These are phyloP conservation scores for Moricandia arvensis DNA, from an alignment of 345 rosid genomes.

Conservation along the genomic window DNA sequence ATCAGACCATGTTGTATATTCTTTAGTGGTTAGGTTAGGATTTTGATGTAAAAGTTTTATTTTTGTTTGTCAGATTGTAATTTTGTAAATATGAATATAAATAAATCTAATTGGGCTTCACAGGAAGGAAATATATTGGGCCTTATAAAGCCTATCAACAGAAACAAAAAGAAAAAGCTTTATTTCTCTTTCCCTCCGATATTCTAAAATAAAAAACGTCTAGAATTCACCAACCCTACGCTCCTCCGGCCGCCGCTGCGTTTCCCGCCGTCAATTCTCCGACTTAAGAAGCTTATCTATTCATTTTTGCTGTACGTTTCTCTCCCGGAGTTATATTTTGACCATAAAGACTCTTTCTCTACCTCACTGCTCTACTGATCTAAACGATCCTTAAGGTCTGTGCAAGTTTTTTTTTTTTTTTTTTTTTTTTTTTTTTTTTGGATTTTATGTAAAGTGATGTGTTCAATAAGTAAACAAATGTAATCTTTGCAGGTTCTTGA, in stretches of 20 bases:
- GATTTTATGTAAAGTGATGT: too few species aligned
- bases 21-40: constrained; percentile 1
- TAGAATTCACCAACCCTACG: constrained; percentile 28
- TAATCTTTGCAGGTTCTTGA: constrained; percentile 11
- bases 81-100: not conserved
- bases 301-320: not conserved
- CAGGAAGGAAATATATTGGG: not conserved
- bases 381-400: constrained; percentile 1
- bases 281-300: not conserved
- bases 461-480: too few species aligned
- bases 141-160: constrained; percentile 7
- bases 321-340: constrained; percentile 5
- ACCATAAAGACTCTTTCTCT: not conserved
- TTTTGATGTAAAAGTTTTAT: not conserved
- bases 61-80: constrained; percentile 10
- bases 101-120: constrained; percentile 2
- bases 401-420: too few species aligned
- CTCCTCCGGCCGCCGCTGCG: constrained; percentile 33
- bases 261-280: constrained; percentile 4
- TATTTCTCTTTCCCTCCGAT: constrained; percentile 20
- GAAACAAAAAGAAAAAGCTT: not conserved
- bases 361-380: not conserved
- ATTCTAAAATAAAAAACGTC: constrained; percentile 14
- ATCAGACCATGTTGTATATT: constrained; percentile 19
- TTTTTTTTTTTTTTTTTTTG: too few species aligned